Evolutionary conservation across 1,284 basidiomycete genomes (phyloP).

Genomic region (Rhodotorula mucilaginosa): DNA sequence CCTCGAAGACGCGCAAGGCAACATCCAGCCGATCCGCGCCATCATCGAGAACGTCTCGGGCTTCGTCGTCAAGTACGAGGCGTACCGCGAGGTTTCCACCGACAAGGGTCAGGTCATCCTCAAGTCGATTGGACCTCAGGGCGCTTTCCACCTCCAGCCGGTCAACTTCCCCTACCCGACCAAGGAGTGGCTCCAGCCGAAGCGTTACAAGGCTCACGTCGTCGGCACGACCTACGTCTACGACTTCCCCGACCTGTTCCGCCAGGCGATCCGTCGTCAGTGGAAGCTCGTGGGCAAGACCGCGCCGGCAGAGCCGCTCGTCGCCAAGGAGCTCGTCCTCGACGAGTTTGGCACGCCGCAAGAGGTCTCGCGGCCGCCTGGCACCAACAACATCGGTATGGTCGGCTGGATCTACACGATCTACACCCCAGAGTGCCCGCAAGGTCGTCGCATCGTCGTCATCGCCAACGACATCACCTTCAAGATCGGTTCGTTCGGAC

Average conservation of each 20-base stretch:
- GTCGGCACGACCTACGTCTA: conserved; percentile 97
- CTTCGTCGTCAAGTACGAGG: conserved; percentile 97
- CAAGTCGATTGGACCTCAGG: conserved; percentile 87
- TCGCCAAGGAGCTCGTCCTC: conserved; percentile 84
- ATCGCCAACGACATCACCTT: conserved; percentile 99
- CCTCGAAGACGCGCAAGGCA: conserved; percentile 88
- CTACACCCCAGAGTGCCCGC: conserved; percentile 87
- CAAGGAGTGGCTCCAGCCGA: conserved; percentile 97
- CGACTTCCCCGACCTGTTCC: conserved; percentile 98
- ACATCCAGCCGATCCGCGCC: conserved; percentile 90
- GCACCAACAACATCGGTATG: conserved; percentile 96
- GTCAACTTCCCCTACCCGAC: conserved; percentile 91
- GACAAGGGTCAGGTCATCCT: conserved; percentile 92
- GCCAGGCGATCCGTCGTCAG: conserved; percentile 89
- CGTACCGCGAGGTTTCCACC: conserved; percentile 97
- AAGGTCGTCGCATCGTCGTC: conserved; percentile 81
- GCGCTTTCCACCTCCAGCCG: conserved; percentile 87
- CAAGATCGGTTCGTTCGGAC: conserved; percentile 98
- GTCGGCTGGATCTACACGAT: conserved; percentile 95
- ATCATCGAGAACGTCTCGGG: conserved; percentile 98
- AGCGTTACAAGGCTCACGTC: conserved; percentile 98
- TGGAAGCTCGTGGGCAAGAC: conserved; percentile 72
- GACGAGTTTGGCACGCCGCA: conserved; percentile 88
- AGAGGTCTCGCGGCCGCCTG: conserved; percentile 86
- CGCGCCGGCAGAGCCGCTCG: conserved; percentile 73